Percentiles rank a stretch among this genome's conserved stretches.
These are phyloP conservation scores for Neurospora tetrasperma DNA, from an alignment of 495 filamentous ascomycete genomes.

Conservation along the genomic window DNA sequence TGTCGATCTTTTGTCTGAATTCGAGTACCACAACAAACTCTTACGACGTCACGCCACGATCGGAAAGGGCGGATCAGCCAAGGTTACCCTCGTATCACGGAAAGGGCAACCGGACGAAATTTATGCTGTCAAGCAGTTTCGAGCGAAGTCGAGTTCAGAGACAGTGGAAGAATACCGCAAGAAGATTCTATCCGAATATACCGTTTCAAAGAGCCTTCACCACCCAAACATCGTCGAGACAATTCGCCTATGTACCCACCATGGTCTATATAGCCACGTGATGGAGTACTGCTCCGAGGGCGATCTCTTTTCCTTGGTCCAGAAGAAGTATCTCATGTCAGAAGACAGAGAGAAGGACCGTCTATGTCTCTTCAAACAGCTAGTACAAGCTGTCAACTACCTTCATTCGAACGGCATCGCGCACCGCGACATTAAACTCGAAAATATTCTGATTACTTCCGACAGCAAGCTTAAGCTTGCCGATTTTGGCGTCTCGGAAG, in stretches of 20 bases:
- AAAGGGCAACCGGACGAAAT: constrained; percentile 43
- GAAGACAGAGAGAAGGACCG: constrained; percentile 56
- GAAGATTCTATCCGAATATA: constrained; percentile 75
- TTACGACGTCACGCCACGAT: constrained; percentile 53
- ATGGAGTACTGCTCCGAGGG: constrained; percentile 76
- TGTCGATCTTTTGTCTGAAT: constrained; percentile 50
- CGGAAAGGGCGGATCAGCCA: constrained; percentile 63
- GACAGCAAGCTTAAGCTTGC: constrained; percentile 69
- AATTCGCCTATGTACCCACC: constrained; percentile 53
- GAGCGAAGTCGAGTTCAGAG: constrained; percentile 50
- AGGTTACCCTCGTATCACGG: constrained; percentile 58
- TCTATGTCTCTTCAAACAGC: constrained; percentile 71
- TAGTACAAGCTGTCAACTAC: constrained; percentile 59
- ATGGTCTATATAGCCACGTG: constrained; percentile 65
- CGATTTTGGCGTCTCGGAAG: constrained; percentile 70
- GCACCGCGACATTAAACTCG: constrained; percentile 74
- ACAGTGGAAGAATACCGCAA: constrained; percentile 55
- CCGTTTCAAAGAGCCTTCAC: constrained; percentile 61
- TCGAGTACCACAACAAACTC: constrained; percentile 46
- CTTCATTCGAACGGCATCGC: constrained; percentile 63
- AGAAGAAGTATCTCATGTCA: constrained; percentile 47
- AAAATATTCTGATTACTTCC: constrained; percentile 61
- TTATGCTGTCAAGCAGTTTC: constrained; percentile 73
- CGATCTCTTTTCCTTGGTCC: constrained; percentile 60
- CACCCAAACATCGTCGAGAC: constrained; percentile 76